Evolutionary conservation across 1,284 basidiomycete genomes (phyloP).

Genomic region (Acaromyces ingoldii): DNA sequence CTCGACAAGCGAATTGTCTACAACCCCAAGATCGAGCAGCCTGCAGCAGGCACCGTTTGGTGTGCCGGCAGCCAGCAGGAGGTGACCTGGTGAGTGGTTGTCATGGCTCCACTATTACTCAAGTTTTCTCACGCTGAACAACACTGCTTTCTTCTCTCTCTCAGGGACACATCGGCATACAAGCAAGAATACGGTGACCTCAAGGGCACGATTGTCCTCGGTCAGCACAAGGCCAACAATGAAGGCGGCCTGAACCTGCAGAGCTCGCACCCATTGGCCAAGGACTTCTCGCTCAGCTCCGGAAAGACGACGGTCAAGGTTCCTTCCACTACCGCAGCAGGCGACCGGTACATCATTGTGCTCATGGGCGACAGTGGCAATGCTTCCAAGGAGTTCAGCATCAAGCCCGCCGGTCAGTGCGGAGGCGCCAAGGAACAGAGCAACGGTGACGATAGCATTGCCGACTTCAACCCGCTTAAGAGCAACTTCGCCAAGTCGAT

Average conservation of each 20-base stretch:
- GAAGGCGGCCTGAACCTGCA: slow-evolving; percentile 16
- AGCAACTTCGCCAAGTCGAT: no score
- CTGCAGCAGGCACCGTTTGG: slow-evolving; percentile 14
- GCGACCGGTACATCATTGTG: slow-evolving; percentile 30
- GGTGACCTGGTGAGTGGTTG: slow-evolving; percentile 21
- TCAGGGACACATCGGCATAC: slow-evolving; percentile 2
- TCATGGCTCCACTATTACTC: no score
- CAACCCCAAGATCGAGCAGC: slow-evolving; percentile 21
- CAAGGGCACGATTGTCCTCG: slow-evolving; percentile 17
- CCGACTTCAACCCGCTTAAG: no score
- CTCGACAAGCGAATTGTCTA: slow-evolving; percentile 21
- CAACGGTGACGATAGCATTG: no score
- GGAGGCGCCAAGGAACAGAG: no score
- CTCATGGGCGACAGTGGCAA: slow-evolving; percentile 34
- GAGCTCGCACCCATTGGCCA: slow-evolving; percentile 18
- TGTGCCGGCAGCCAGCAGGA: slow-evolving; percentile 11
- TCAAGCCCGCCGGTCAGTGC: slow-evolving; percentile 14
- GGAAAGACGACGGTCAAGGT: slow-evolving; percentile 17
- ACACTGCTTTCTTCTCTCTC: not conserved
- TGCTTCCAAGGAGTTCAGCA: slow-evolving; percentile 23
- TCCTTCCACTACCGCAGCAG: slow-evolving; percentile 12
- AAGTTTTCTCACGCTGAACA: not conserved
- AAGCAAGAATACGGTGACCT: slow-evolving; percentile 7
- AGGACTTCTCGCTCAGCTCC: slow-evolving; percentile 14
- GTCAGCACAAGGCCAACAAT: slow-evolving; percentile 12